Evolutionary conservation across 257 asterid species (phyloP).

Genomic region (Solanum medicagineum): DNA sequence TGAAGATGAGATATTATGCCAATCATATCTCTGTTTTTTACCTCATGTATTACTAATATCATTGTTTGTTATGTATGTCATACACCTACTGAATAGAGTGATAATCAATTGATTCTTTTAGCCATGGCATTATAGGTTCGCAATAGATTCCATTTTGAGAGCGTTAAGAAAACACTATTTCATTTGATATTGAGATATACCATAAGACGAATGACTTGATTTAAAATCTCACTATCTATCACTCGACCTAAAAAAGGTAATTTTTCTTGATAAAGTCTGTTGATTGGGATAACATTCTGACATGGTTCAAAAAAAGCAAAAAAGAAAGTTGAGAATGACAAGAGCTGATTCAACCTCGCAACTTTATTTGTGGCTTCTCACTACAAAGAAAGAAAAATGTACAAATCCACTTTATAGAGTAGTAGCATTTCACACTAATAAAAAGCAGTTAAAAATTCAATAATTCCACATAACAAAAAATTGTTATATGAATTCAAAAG

Average conservation of each 20-base stretch:
- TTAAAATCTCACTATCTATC: no score
- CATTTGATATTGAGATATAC: background rate
- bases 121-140: background rate
- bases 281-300: background rate
- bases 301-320: background rate
- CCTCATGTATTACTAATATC: no score
- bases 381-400: background rate
- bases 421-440: background rate
- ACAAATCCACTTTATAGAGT: background rate
- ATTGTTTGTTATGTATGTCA: background rate
- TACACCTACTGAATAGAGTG: background rate
- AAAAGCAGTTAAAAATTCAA: background rate
- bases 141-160: background rate
- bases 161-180: background rate
- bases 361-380: background rate
- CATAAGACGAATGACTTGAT: background rate
- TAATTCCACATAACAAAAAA: background rate
- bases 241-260: background rate
- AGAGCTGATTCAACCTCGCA: background rate
- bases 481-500: conserved; percentile 44
- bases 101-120: background rate
- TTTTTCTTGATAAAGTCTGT: background rate
- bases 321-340: background rate
- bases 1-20: no score
- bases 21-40: no score